Evolutionary conservation across 169 alveolate species (phyloP).

Genomic region (Plasmodium falciparum): DNA sequence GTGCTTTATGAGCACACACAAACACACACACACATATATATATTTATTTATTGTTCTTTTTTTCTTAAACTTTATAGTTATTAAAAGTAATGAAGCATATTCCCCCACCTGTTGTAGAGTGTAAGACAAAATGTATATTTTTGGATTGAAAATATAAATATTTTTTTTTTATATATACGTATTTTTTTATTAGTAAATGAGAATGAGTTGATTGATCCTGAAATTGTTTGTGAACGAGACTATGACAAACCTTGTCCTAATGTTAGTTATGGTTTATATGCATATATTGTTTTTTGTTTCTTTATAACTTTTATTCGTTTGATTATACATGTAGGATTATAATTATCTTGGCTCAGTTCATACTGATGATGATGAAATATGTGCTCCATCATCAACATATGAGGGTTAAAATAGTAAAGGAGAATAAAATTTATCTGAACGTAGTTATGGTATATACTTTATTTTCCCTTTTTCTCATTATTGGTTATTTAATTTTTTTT

Average conservation of each 20-base stretch:
- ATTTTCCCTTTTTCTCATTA: background rate
- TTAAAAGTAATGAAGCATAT: constrained; percentile 33
- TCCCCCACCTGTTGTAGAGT: constrained; percentile 56
- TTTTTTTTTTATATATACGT: background rate
- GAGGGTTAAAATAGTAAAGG: constrained; percentile 43
- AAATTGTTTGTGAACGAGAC: constrained; percentile 82
- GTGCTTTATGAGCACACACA: no score
- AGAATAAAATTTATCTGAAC: constrained; percentile 5
- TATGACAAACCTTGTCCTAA: constrained; percentile 84
- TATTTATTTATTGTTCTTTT: background rate
- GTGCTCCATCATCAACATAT: constrained; percentile 70
- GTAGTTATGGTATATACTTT: background rate
- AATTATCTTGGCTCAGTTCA: constrained; percentile 58
- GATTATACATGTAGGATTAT: constrained; percentile 31
- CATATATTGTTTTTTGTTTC: constrained; percentile 74
- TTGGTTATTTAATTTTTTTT: constrained; percentile 2
- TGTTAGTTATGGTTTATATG: constrained; percentile 76
- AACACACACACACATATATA: no score
- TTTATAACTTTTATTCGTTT: background rate
- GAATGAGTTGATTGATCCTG: constrained; percentile 77
- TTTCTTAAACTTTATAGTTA: constrained; percentile 14
- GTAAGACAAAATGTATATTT: constrained; percentile 18
- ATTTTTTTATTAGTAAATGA: constrained; percentile 37
- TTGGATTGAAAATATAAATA: background rate
- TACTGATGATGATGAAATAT: constrained; percentile 41